Evolutionary conservation across 2,329 filamentous ascomycete genomes (phyloP).

Genomic region (Elsinoe fawcettii): DNA sequence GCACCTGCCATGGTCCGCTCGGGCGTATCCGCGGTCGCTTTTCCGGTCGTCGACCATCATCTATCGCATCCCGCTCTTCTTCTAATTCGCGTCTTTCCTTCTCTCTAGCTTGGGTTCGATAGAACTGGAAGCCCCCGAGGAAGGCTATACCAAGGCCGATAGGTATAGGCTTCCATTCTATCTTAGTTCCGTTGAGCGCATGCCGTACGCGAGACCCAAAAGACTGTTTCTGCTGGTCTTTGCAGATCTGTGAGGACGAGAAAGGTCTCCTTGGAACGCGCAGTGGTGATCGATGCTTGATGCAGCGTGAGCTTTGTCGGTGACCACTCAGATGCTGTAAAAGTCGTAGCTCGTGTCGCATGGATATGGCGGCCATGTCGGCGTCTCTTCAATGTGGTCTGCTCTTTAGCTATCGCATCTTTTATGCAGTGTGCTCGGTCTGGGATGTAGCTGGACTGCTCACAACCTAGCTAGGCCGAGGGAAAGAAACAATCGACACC

Average conservation of each 20-base stretch:
- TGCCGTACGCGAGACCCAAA: constrained; percentile 50
- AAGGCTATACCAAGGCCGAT: constrained; percentile 79
- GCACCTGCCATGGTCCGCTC: constrained; percentile 73
- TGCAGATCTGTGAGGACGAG: constrained; percentile 11
- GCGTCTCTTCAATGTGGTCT: not conserved
- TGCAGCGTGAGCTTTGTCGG: not conserved
- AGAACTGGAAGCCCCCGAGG: constrained; percentile 74
- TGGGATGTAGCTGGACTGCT: not conserved
- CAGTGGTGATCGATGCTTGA: not conserved
- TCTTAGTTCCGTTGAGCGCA: constrained; percentile 55
- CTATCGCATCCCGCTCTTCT: constrained; percentile 38
- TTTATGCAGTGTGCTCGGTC: not conserved
- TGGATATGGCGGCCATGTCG: not conserved
- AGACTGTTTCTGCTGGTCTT: constrained; percentile 39
- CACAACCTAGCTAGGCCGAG: not conserved
- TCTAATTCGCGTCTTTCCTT: constrained; percentile 40
- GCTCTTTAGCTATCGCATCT: not conserved
- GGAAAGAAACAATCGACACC: not conserved
- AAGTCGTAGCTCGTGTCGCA: not conserved
- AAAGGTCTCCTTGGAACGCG: constrained; percentile 6
- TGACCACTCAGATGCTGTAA: not conserved
- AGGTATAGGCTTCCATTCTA: constrained; percentile 87
- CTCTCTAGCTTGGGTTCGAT: constrained; percentile 57
- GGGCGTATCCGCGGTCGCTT: constrained; percentile 61
- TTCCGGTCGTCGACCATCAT: constrained; percentile 43